Evolutionary conservation across 73 alveolate genomes (phyloP), one percentile per base, ranked within the genome.

Genomic region (Paramecium caudatum): DNA sequence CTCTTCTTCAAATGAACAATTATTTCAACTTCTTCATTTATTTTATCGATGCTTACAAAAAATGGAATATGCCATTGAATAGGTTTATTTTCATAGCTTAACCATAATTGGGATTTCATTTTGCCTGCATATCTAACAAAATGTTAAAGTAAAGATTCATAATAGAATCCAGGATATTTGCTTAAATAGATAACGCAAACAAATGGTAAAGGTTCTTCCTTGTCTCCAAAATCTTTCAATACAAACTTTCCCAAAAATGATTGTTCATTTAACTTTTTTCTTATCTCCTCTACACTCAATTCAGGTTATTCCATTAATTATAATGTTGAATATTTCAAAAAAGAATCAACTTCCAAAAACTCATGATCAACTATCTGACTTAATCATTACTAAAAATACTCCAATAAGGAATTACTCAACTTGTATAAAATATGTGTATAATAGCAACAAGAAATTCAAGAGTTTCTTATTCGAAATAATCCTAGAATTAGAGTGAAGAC

Each of bases 151-250:
- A n/a, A n/a, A n/a, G n/a, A n/a, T 23, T 74, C 88, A 41, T 21
- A 74, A 23, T 74, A 74, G 47, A 74, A 74, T 74, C 88, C 88
- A 0, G 88, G 88, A 74, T 74, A 74, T 39, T 74, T 74, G 43
- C 43, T 74, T 7, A 16, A 16, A 25, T 74, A 74, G 10, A 74
- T 27, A 19, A 74, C 43, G 45, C 69, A 41, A 45, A 74, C 88
- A 74, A n/a, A 74, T 0, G 88, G 83, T 3, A 65, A 13, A 7
- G 12, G 5, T 13, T 62, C 21, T 23, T 30, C 16, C 3, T 62
- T 33, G 13, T 33, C 47, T 8, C 34, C 83, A 65, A 36, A 36
- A 10, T 65, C 83, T 33, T 30, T 32, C 1, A 65, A 1, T 33
- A 33, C 34, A 65, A 65, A 65, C 34, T 65, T 65, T 13, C 83